Conservation (phyloP, 139 green algal genomes). For the Auxenochlorella pyrenoidosa region DNA sequence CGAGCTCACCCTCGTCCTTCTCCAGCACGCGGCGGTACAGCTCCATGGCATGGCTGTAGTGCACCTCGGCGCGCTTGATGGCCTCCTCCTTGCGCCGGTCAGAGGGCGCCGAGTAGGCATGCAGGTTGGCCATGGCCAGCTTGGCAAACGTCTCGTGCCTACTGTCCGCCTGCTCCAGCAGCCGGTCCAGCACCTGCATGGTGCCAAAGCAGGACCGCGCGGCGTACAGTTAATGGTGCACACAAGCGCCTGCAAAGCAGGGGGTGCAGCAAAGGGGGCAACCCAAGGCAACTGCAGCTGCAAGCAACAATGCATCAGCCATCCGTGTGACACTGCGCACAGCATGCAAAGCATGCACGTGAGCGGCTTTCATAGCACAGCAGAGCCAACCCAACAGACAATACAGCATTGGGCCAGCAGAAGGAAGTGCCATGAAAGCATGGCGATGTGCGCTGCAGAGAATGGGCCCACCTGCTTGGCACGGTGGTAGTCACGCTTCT, state of each 20-base stretch:
- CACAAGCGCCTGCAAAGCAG: no score
- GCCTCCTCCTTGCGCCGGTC: conserved; percentile 51
- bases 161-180: conserved; percentile 37
- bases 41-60: conserved; percentile 58
- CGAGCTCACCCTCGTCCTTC: conserved; percentile 41
- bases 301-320: no score
- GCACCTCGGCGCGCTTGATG: conserved; percentile 11
- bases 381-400: no score
- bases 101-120: conserved; percentile 60
- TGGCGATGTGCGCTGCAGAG: no score
- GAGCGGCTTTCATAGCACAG: no score
- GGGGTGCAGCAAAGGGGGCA: no score
- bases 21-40: conserved; percentile 67
- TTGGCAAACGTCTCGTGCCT: conserved; percentile 54
- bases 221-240: background rate
- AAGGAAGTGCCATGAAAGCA: no score
- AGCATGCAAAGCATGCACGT: no score
- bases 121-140: conserved; percentile 70
- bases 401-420: no score
- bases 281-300: no score
- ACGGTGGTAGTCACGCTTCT: conserved; percentile 58
- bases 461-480: conserved; percentile 45
- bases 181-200: conserved; percentile 45
- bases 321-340: no score
- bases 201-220: no score